Conservation (phyloP, 2,329 filamentous ascomycete species). For the Lachnellula suecica region DNA sequence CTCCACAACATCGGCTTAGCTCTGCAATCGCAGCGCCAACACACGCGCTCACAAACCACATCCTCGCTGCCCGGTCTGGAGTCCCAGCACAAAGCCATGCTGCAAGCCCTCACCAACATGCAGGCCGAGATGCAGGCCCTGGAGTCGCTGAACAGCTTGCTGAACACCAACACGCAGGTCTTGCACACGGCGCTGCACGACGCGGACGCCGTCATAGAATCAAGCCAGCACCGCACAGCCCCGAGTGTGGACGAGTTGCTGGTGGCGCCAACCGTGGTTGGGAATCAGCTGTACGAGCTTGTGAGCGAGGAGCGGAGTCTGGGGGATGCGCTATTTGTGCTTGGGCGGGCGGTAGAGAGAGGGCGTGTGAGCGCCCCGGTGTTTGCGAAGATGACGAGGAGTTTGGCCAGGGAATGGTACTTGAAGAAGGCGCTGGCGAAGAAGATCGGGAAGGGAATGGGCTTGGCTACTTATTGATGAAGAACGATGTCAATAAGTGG, state of each 20-base stretch:
- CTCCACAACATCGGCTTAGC: slow-evolving; percentile 72
- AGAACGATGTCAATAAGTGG: too few relatives aligned
- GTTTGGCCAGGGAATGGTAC: slow-evolving; percentile 76
- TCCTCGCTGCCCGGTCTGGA: slow-evolving; percentile 72
- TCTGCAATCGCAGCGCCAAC: slow-evolving; percentile 67
- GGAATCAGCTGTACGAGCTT: slow-evolving; percentile 85
- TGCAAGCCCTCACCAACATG: slow-evolving; percentile 65
- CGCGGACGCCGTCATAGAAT: slow-evolving; percentile 75
- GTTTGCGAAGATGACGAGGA: slow-evolving; percentile 76
- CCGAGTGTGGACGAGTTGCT: slow-evolving; percentile 87
- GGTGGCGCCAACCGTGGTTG: slow-evolving; percentile 90
- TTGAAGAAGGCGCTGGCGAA: slow-evolving; percentile 77
- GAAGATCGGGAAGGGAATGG: slow-evolving; percentile 78
- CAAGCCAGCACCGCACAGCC: slow-evolving; percentile 65
- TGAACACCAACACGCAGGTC: slow-evolving; percentile 76
- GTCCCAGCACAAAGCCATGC: slow-evolving; percentile 77
- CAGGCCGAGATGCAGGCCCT: slow-evolving; percentile 73
- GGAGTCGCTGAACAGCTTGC: slow-evolving; percentile 65
- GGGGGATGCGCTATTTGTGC: slow-evolving; percentile 81
- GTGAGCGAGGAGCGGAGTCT: slow-evolving; percentile 87
- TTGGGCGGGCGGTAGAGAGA: slow-evolving; percentile 71
- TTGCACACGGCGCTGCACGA: slow-evolving; percentile 74
- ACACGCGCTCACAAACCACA: slow-evolving; percentile 69
- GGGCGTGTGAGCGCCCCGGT: slow-evolving; percentile 70
- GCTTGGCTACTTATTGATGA: slow-evolving; percentile 44